Evolutionary conservation across 306 rosid genomes (phyloP).

Genomic region (Trifolium repens): DNA sequence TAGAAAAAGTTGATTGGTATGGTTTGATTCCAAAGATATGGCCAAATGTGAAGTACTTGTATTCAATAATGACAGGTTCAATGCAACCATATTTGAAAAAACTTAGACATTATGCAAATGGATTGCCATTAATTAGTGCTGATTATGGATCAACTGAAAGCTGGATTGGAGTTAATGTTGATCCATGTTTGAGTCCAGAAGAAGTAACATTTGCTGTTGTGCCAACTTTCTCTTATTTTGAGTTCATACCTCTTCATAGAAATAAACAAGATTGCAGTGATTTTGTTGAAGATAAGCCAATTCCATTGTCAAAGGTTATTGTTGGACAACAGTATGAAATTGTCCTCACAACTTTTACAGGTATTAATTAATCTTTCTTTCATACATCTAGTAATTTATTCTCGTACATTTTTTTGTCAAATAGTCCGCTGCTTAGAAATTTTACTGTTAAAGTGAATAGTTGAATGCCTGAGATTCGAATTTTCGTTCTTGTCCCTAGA

Average conservation of each 20-base stretch:
- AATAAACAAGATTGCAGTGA: slow-evolving; percentile 48
- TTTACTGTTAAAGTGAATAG: too few species aligned
- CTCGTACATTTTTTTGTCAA: too few species aligned
- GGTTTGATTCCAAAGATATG: slow-evolving; percentile 78
- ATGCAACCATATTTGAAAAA: slow-evolving; percentile 86
- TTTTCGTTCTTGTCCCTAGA: too few species aligned
- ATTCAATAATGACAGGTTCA: slow-evolving; percentile 92
- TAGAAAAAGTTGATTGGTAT: slow-evolving; percentile 61
- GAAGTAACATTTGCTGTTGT: slow-evolving; percentile 78
- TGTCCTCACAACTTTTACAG: slow-evolving; percentile 91
- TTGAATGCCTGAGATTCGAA: too few species aligned
- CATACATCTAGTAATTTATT: background rate
- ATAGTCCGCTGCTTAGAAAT: too few species aligned
- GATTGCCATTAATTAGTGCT: slow-evolving; percentile 81
- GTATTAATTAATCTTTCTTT: slow-evolving; percentile 41
- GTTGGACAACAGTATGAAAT: slow-evolving; percentile 85
- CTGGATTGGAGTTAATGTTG: slow-evolving; percentile 93
- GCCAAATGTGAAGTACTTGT: slow-evolving; percentile 86
- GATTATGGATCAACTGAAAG: slow-evolving; percentile 98
- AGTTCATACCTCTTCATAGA: slow-evolving; percentile 79
- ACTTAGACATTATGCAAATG: slow-evolving; percentile 72
- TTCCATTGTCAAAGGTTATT: slow-evolving; percentile 74
- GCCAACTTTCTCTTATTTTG: slow-evolving; percentile 91
- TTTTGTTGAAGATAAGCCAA: slow-evolving; percentile 74
- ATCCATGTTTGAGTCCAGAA: slow-evolving; percentile 78